A percentile compares a stretch with the other conserved stretches of the same genome.
Conservation (phyloP, 345 rosid species). For the Camelina neglecta region DNA sequence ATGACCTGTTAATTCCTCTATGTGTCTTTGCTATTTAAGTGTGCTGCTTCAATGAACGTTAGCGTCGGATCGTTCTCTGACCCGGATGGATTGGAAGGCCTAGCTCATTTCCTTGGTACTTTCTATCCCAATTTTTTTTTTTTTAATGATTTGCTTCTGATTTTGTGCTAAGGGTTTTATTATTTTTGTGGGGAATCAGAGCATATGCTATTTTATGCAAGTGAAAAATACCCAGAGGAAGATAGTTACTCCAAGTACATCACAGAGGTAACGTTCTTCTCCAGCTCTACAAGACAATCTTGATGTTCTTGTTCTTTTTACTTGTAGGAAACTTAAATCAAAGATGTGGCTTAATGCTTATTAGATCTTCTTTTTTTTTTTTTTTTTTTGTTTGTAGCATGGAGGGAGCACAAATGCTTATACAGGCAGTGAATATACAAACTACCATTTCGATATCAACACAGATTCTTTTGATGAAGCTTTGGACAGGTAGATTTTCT, state of each 20-base stretch:
- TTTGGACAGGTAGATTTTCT: constrained; percentile 63
- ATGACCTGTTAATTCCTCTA: background rate
- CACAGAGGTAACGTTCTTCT: constrained; percentile 55
- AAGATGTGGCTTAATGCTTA: constrained; percentile 11
- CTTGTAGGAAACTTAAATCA: no score
- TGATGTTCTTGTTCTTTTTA: background rate
- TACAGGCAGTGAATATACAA: constrained; percentile 68
- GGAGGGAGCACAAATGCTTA: constrained; percentile 88
- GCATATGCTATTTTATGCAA: constrained; percentile 95
- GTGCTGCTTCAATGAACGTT: constrained; percentile 92
- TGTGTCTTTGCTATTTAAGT: constrained; percentile 47
- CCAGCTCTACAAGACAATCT: background rate
- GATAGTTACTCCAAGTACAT: constrained; percentile 78
- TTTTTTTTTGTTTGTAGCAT: constrained; percentile 52
- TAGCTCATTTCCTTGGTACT: constrained; percentile 91
- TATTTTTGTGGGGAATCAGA: constrained; percentile 41
- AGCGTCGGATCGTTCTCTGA: constrained; percentile 74
- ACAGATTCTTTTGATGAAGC: constrained; percentile 80
- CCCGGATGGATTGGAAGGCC: constrained; percentile 84
- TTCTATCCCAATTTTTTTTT: background rate
- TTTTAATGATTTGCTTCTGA: no score
- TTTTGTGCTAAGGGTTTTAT: no score
- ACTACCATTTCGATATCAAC: constrained; percentile 73
- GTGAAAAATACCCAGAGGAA: constrained; percentile 88
- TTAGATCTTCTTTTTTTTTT: background rate